Base-by-base conservation (phyloP, 139 green algal genomes). In the Gonium pectorale region DNA sequence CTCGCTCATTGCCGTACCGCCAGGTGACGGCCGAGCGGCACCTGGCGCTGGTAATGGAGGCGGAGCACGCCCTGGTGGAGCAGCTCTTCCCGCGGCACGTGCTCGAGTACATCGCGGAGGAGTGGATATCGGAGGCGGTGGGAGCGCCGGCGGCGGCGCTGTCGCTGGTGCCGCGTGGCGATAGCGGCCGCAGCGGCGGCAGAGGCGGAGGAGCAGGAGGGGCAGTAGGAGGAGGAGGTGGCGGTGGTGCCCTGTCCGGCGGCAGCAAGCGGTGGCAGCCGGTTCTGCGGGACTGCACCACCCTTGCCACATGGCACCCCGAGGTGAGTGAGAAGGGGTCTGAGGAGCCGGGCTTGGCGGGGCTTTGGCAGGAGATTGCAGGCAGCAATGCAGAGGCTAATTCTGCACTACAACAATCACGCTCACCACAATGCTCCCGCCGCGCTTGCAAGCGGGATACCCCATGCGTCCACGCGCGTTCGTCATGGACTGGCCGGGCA, bases 41-140 rank as follows among this genome's bases (percentile, higher is more conserved):
- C 43, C 43, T 77, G 3, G 68, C 68, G 15, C 68, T 77, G 68
- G 68, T 77, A 43, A 77, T 77, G 68, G 68, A 77, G 40, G 60
- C 68, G 3, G 68, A 77, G 68, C 68, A 77, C 68, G 43, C 43
- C 11, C 68, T 77, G 43, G 68, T 77, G 68, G 68, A 77, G 41
- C 68, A 77, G 68, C 68, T 77, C 68, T 77, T 77, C 31, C 68
- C 68, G 27, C 68, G 68, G 5, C 68, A 77, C 41, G 60, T 77
- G 2, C 40, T 77, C 43, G 43, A 77, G 68, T 62, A 77, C 68
- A 77, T 77, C 41, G 60, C 68, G 29, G 68, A 77, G 40, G 68
- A 77, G 68, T 77, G 68, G 68, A 77, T 43, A 56, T 56, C 49
- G 13, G 17, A 56, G 13, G 13, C 49, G 49, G 49, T 56, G 49